Base-by-base conservation (phyloP, 139 green algal genomes). In the Tetradesmus obliquus region DNA sequence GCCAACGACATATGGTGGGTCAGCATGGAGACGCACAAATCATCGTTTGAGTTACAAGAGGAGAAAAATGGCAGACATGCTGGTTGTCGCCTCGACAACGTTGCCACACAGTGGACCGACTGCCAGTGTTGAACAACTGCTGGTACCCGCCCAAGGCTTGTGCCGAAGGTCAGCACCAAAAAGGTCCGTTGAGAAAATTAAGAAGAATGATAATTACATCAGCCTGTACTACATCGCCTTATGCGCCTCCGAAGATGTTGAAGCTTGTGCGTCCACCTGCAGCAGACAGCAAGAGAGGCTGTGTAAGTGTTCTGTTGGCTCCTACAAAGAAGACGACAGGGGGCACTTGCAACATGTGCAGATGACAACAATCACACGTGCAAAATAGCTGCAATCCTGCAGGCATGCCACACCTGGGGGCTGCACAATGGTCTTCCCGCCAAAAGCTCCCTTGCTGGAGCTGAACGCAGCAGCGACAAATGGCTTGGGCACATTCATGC, bases 371-470 rank as follows among this genome's bases (percentile, higher is more conserved):
- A 2, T 57, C 17, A 13, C 12, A 55, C 32, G 22, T 60, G 3
- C 3, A 55, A 22, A 3, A 2, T 19, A 24, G 10, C 79, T 19
- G 79, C 32, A 45, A 45, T 45, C 32, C 32, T 45, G 32, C 32
- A 45, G 32, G 55, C 5, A 22, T 5, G 5, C 20, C 19, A 54
- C 58, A 57, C 84, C 84, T 55, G 84, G 84, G 24, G 84, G 84
- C 84, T 88, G 84, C 24, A 80, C n/a, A 32, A 88, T 88, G 12
- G 51, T 72, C 32, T 88, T 88, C 12, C 84, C 84, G 53, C 24
- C 57, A 79, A 79, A 88, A 79, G 84, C 84, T 10, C 84, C 84
- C 60, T 88, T 88, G 84, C 84, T 88, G 9, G 24, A 7, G 12
- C 0, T 62, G 7, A 79, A 88, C 13, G 17, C 20, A 54, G 82